A percentile compares a stretch with the other conserved stretches of the same genome.
Evolutionary conservation across 2,329 filamentous ascomycete genomes (phyloP).

Genomic region (Fusarium continuum): DNA sequence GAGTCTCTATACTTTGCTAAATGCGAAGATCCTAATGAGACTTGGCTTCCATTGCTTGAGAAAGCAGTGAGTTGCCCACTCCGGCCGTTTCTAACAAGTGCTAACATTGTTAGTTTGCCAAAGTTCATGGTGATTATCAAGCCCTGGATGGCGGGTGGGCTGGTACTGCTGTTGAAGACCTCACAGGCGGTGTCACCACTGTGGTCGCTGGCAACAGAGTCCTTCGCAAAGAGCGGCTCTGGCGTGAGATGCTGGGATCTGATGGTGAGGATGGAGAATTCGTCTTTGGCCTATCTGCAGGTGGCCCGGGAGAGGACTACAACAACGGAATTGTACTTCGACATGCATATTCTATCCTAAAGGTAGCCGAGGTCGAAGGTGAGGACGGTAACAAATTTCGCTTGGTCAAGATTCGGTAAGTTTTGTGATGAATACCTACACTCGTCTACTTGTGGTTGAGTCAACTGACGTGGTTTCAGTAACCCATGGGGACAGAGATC

Average conservation of each 20-base stretch:
- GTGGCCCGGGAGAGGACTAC: slow-evolving; percentile 37
- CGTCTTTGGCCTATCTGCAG: slow-evolving; percentile 59
- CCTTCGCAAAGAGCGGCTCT: slow-evolving; percentile 74
- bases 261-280: slow-evolving; percentile 76
- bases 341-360: slow-evolving; percentile 63
- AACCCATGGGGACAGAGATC: slow-evolving; percentile 75
- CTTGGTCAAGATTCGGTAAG: slow-evolving; percentile 57
- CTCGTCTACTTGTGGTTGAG: not conserved
- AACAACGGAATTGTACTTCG: slow-evolving; percentile 54
- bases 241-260: slow-evolving; percentile 72
- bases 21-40: slow-evolving; percentile 75
- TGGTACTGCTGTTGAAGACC: slow-evolving; percentile 60
- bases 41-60: slow-evolving; percentile 77
- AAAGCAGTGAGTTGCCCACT: slow-evolving; percentile 60
- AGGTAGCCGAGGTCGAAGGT: slow-evolving; percentile 55
- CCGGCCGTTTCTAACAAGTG: fast-evolving
- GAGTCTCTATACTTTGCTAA: slow-evolving; percentile 75
- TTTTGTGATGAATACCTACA: not conserved
- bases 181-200: slow-evolving; percentile 65
- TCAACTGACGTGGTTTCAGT: slow-evolving; percentile 48
- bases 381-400: slow-evolving; percentile 52
- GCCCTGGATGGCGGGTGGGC: slow-evolving; percentile 74
- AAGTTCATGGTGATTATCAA: slow-evolving; percentile 76
- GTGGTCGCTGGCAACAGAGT: slow-evolving; percentile 66
- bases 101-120: slow-evolving; percentile 64